phyloP scores from a whole-genome alignment of 2,329 filamentous ascomycete genomes.

The Aspergillus texensis region DNA sequence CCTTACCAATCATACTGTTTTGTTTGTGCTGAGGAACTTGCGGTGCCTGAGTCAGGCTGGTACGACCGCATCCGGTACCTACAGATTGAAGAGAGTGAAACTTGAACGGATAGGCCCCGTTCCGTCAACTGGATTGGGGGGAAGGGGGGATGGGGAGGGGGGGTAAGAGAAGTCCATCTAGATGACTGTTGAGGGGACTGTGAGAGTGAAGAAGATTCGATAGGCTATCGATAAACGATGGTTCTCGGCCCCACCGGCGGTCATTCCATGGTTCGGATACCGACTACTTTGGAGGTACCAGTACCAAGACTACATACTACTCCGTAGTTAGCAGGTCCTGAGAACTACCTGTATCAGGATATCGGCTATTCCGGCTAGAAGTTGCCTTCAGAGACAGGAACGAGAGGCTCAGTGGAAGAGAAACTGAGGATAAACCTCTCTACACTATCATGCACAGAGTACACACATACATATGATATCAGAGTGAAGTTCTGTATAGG shows the following conservation, averaged over 20 bases:
- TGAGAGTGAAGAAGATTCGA: constrained; percentile 12
- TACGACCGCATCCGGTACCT: not conserved
- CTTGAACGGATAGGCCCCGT: not conserved
- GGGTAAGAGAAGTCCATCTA: not conserved
- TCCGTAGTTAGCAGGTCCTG: not conserved
- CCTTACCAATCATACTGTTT: constrained; percentile 17
- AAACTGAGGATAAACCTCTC: not conserved
- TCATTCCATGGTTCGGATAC: constrained; percentile 10
- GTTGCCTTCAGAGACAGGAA: not conserved
- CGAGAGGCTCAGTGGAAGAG: not conserved
- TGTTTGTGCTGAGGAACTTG: constrained; percentile 14
- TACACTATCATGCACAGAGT: not conserved
- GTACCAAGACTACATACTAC: not conserved
- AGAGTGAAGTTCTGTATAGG: not conserved
- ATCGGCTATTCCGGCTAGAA: constrained; percentile 4
- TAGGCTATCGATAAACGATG: constrained; percentile 19
- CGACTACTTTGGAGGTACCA: constrained; percentile 4
- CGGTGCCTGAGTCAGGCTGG: constrained; percentile 13
- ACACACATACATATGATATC: not conserved
- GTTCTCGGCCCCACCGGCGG: constrained; percentile 2
- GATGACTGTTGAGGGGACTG: constrained; percentile 1
- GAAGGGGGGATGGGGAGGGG: not conserved
- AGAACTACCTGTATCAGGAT: not conserved
- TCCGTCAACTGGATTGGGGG: not conserved
- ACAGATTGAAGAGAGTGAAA: not conserved